phyloP scores from a whole-genome alignment of 371 early-diverging fungal genomes.

The Apophysomyces variabilis region DNA sequence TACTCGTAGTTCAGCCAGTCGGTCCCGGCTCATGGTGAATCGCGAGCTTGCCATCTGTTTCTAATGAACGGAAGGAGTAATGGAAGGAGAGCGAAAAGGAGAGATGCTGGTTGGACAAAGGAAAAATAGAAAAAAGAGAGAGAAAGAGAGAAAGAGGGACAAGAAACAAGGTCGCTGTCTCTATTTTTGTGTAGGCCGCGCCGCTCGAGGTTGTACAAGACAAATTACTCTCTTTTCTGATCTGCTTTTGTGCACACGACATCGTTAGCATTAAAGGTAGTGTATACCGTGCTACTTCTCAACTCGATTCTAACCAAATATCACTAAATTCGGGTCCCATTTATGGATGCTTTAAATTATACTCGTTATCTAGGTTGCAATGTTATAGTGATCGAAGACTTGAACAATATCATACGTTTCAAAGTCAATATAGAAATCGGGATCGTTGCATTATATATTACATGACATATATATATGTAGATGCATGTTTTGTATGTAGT shows the following conservation, averaged over 20 bases:
- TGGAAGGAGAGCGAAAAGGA: constrained; percentile 19
- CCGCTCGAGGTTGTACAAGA: constrained; percentile 14
- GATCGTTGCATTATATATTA: too few species aligned
- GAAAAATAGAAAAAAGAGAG: constrained; percentile 17
- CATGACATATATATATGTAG: too few species aligned
- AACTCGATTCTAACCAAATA: background rate
- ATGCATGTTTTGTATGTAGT: too few species aligned
- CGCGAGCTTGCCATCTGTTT: constrained; percentile 43
- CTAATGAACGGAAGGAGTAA: constrained; percentile 29
- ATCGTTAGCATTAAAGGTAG: constrained; percentile 4
- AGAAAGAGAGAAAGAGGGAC: constrained; percentile 15
- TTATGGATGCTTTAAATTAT: too few species aligned
- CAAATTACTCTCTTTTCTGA: constrained; percentile 10
- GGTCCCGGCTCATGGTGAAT: constrained; percentile 60
- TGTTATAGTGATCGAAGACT: too few species aligned
- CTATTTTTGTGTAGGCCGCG: constrained; percentile 9
- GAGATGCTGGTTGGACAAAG: constrained; percentile 18
- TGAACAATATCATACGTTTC: too few species aligned
- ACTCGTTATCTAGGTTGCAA: too few species aligned
- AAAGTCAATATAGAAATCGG: too few species aligned
- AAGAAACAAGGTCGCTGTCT: constrained; percentile 15
- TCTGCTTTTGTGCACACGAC: constrained; percentile 8
- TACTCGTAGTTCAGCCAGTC: constrained; percentile 55
- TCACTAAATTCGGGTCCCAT: background rate
- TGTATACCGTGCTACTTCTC: constrained; percentile 1